Evolutionary conservation across 169 alveolate genomes (phyloP), one percentile per base, ranked within the genome.

Genomic region (Perkinsus chesapeaki): DNA sequence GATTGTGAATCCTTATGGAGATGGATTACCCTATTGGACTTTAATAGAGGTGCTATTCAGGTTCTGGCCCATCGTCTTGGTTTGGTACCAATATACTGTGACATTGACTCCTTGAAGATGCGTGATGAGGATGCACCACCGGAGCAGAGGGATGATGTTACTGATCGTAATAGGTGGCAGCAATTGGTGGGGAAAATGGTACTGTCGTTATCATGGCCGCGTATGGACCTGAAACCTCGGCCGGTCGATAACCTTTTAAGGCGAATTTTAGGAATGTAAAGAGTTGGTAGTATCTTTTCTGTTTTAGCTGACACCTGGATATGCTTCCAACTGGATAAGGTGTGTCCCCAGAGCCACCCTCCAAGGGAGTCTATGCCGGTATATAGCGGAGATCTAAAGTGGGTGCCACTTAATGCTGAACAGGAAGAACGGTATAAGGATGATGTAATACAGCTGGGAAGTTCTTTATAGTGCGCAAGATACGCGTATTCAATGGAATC

Each of bases 11-110:
- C n/a, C n/a, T n/a, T n/a, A n/a, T n/a, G n/a, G n/a, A n/a, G n/a
- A n/a, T n/a, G n/a, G n/a, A n/a, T n/a, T n/a, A n/a, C 31, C 82
- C 82, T 9, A 60, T 60, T 60, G 3, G 3, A 0, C 27, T 20
- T 27, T 12, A 60, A 9, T 60, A 16, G 23, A 43, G 60, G 60
- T 16, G 82, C 31, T 34, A 5, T 60, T 7, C 82, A 60, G 82
- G 31, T 60, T 16, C 95, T 98, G 38, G 98, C 98, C 20, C 99
- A 98, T 92, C 95, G 99, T 93, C 95, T 98, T 92, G 99, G 99
- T 38, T 96, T 98, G 37, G 95, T 98, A 38, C 99, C 99, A 16
- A 96, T 98, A 91, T 92, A 94, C 39, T 98, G 97, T 20, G 98
- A 98, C 92, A 98, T 98, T 16, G 93, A 95, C 39, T 92, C 95